These are phyloP conservation scores for Solanum appendiculatum DNA, from an alignment of 257 asterid genomes.

Conservation along the genomic window DNA sequence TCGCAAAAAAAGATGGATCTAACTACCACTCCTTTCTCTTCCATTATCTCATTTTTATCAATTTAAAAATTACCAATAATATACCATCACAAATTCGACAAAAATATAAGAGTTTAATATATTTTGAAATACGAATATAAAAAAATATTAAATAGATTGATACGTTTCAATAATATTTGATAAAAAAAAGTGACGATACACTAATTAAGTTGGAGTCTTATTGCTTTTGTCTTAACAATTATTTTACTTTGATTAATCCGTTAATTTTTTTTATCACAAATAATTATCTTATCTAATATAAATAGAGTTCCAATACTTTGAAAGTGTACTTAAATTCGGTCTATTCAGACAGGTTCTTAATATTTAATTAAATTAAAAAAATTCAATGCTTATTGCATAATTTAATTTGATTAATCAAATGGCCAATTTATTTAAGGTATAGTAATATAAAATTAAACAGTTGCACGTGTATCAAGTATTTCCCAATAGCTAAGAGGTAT, in stretches of 20 bases:
- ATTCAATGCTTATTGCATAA: background rate
- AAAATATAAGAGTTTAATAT: background rate
- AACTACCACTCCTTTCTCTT: no score
- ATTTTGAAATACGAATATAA: background rate
- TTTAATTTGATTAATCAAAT: background rate
- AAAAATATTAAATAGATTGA: no score
- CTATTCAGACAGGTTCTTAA: background rate
- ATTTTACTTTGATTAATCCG: background rate
- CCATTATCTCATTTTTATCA: no score
- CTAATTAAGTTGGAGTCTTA: background rate
- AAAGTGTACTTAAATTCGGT: background rate
- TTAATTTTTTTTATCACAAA: background rate
- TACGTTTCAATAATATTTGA: no score
- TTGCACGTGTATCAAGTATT: background rate
- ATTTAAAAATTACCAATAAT: no score
- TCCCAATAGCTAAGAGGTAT: background rate
- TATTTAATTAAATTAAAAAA: no score
- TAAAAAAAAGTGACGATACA: background rate
- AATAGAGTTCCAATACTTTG: background rate
- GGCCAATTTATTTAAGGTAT: background rate
- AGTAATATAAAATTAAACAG: background rate
- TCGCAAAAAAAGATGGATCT: no score
- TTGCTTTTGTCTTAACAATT: background rate
- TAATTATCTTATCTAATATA: background rate
- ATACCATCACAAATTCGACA: no score